Evolutionary conservation across 2,329 filamentous ascomycete genomes (phyloP).

Genomic region (Claviceps monticola): DNA sequence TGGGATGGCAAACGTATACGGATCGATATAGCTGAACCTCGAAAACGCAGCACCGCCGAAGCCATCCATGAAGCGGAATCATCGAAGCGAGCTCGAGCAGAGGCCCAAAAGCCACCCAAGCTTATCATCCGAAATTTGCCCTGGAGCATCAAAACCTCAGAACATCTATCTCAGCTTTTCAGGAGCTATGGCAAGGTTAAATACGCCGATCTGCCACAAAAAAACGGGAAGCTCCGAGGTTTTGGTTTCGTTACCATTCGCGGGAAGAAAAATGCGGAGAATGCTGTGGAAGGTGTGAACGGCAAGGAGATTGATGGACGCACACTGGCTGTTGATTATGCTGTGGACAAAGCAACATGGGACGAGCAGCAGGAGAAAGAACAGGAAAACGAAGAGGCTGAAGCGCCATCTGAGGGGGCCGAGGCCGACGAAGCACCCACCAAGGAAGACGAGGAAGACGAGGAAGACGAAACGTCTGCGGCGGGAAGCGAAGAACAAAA

Average conservation of each 20-base stretch:
- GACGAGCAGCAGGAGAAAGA: constrained; percentile 42
- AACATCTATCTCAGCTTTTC: constrained; percentile 70
- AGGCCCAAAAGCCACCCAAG: constrained; percentile 51
- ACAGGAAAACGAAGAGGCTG: constrained; percentile 22
- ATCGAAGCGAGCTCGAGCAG: constrained; percentile 42
- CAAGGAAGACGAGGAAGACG: constrained; percentile 14
- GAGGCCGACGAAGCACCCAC: constrained; percentile 19
- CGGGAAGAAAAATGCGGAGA: constrained; percentile 81
- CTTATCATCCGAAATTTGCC: constrained; percentile 87
- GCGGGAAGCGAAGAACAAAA: constrained; percentile 15
- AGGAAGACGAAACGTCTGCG: constrained; percentile 14
- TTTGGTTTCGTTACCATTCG: constrained; percentile 89
- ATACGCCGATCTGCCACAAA: constrained; percentile 69
- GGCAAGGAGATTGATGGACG: constrained; percentile 82
- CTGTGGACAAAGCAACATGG: constrained; percentile 84
- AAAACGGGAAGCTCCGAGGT: constrained; percentile 62
- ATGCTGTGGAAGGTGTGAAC: constrained; percentile 71
- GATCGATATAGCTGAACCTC: constrained; percentile 76
- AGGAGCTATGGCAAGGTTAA: constrained; percentile 84
- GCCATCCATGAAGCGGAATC: constrained; percentile 23
- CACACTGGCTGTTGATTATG: constrained; percentile 88
- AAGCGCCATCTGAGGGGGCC: constrained; percentile 17
- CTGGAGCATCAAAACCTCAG: constrained; percentile 83
- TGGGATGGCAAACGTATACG: constrained; percentile 72
- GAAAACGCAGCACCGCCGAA: constrained; percentile 51